These are phyloP conservation scores for Blastobotrys aristatus DNA, from an alignment of 1,139 yeast genomes.

Conservation along the genomic window DNA sequence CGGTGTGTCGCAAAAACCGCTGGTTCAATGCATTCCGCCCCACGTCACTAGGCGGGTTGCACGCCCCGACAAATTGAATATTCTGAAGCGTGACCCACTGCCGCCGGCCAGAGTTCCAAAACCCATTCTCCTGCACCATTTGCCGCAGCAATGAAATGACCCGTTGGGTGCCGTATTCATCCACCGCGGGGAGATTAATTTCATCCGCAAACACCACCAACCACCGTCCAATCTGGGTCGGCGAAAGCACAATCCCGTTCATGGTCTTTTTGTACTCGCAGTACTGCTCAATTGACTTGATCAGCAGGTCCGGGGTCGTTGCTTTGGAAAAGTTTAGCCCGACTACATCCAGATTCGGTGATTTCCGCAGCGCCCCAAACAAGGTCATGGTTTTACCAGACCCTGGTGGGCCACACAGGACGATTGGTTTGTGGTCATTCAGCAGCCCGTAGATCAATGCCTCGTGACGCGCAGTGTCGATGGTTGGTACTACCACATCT, in stretches of 20 bases:
- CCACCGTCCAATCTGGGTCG: constrained; percentile 62
- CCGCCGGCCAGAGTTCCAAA: constrained; percentile 58
- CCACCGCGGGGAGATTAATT: constrained; percentile 72
- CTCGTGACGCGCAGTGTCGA: constrained; percentile 72
- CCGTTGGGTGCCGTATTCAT: constrained; percentile 70
- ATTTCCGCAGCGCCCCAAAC: constrained; percentile 58
- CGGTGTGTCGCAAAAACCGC: constrained; percentile 67
- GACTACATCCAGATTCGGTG: constrained; percentile 55
- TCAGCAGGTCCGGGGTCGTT: constrained; percentile 57
- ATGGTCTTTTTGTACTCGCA: constrained; percentile 57
- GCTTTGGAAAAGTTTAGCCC: constrained; percentile 83
- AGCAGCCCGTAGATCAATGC: constrained; percentile 53
- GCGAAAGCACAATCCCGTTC: constrained; percentile 52
- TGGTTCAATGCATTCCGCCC: constrained; percentile 59
- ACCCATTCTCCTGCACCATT: constrained; percentile 67
- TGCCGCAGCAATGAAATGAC: constrained; percentile 76
- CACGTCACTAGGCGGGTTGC: constrained; percentile 81
- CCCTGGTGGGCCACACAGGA: constrained; percentile 96
- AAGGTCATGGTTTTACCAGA: constrained; percentile 95
- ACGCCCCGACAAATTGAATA: constrained; percentile 88
- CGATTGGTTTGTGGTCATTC: constrained; percentile 53
- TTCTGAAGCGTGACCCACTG: constrained; percentile 65
- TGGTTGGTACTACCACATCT: constrained; percentile 67
- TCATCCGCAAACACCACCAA: constrained; percentile 90
- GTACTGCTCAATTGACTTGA: constrained; percentile 65